Base-by-base conservation (phyloP, 176 grass and related monocot species). In the Eragrostis curvula region DNA sequence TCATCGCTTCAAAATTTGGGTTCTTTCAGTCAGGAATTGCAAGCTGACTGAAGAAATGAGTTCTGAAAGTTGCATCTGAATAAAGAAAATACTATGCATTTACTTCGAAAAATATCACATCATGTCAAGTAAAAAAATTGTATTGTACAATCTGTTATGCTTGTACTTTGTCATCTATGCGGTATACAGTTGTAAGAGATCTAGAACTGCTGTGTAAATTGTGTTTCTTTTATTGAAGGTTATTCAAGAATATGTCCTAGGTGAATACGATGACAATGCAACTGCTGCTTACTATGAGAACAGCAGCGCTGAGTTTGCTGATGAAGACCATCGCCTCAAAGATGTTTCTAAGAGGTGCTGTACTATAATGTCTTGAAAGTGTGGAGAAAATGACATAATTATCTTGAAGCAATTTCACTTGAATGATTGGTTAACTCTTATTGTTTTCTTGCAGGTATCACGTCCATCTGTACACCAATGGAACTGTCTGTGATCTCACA, bases 211-310 rank as follows among this genome's bases (percentile, higher is more conserved):
- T n/a, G 3, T 72, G 8, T 59, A 46, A 73, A 62, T 16, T 73
- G 0, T 74, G 7, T 73, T 64, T 63, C 6, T 64, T 79, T 50
- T 87, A 0, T 39, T 83, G 50, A 48, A 99, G 96, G 73, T 84
- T 86, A 88, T 96, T 81, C 93, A 99, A 93, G 91, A 99, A 84
- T 99, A 94, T 90, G 82, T 99, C 82, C 83, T 99, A 86, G 96
- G 96, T 10, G 66, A 86, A 84, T 99, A 85, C 51, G 93, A 94
- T 13, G 49, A 81, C 53, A 89, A 99, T 59, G 96, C 88, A 64
- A 99, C 96, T 50, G 64, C 66, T 72, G 73, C 70, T 40, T 90
- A 88, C 63, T 85, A 94, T 68, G 80, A 99, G 39, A 99, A 99
- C 56, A 87, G 70, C 47, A 87, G 79, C 70, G 84, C 90, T 78